Conservation (phyloP, 176 grass and related monocot genomes). For the Hordeum vulgare region DNA sequence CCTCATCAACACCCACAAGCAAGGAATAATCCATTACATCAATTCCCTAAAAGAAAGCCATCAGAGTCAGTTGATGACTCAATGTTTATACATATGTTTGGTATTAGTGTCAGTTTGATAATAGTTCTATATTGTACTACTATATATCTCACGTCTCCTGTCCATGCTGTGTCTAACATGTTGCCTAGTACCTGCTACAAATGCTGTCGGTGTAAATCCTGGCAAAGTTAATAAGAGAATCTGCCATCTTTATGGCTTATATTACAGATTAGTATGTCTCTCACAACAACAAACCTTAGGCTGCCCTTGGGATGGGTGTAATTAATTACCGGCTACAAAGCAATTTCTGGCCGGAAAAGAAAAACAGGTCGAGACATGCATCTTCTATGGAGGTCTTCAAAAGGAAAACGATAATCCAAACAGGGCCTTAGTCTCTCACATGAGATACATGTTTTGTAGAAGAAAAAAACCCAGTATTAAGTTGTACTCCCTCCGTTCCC, state of each 20-base stretch:
- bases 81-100: not conserved
- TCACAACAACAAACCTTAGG: not conserved
- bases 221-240: not conserved
- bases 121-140: not conserved
- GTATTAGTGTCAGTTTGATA: not conserved
- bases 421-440: not conserved
- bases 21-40: constrained; percentile 99
- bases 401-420: too few species aligned
- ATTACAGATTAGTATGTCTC: not conserved
- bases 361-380: too few species aligned
- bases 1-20: constrained; percentile 93
- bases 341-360: too few species aligned
- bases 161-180: not conserved
- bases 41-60: constrained; percentile 57
- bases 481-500: too few species aligned
- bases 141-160: not conserved
- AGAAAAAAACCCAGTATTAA: not conserved
- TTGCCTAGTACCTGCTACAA: not conserved
- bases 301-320: too few species aligned
- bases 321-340: too few species aligned
- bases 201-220: not conserved
- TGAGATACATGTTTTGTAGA: not conserved
- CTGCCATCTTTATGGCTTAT: not conserved
- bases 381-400: too few species aligned
- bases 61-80: constrained; percentile 5